These are phyloP conservation scores for Boletus reticulatus DNA, from an alignment of 768 basidiomycete species.

Conservation along the genomic window DNA sequence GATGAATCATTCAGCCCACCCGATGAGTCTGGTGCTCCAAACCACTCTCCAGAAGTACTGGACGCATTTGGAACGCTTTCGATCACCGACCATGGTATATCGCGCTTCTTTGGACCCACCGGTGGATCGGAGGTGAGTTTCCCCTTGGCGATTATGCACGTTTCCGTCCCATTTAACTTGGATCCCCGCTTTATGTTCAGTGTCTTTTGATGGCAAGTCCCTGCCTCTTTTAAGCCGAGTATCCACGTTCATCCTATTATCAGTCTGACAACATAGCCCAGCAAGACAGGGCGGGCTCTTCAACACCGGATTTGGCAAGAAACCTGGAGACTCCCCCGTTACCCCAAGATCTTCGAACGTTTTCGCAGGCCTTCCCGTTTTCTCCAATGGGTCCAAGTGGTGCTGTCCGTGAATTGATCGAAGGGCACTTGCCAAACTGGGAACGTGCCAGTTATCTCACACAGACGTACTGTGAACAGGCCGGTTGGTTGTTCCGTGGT, in stretches of 20 bases:
- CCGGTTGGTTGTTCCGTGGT: conserved; percentile 51
- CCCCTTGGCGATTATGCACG: background rate
- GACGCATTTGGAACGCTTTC: conserved; percentile 61
- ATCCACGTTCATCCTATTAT: conserved; percentile 8
- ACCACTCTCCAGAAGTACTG: conserved; percentile 41
- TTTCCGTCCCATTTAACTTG: conserved; percentile 11
- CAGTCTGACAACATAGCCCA: conserved; percentile 25
- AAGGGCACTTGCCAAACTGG: conserved; percentile 52
- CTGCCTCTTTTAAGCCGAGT: background rate
- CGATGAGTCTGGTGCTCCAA: conserved; percentile 20
- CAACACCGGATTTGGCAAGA: conserved; percentile 25
- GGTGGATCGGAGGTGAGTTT: conserved; percentile 63
- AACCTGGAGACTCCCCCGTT: conserved; percentile 30
- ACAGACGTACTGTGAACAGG: conserved; percentile 46
- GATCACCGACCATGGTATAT: conserved; percentile 57
- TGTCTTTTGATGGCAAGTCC: conserved; percentile 34
- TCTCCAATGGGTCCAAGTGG: conserved; percentile 52
- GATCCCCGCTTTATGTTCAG: conserved; percentile 19
- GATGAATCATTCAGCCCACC: conserved; percentile 22
- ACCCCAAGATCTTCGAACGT: conserved; percentile 38
- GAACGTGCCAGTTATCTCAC: conserved; percentile 46
- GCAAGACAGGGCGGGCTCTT: conserved; percentile 15
- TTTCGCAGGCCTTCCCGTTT: conserved; percentile 64
- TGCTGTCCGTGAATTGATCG: conserved; percentile 49
- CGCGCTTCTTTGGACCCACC: conserved; percentile 65